A percentile compares a stretch with the other conserved stretches of the same genome.
Evolutionary conservation across 129 eudicot genomes (phyloP).

Genomic region (Sambucus nigra): DNA sequence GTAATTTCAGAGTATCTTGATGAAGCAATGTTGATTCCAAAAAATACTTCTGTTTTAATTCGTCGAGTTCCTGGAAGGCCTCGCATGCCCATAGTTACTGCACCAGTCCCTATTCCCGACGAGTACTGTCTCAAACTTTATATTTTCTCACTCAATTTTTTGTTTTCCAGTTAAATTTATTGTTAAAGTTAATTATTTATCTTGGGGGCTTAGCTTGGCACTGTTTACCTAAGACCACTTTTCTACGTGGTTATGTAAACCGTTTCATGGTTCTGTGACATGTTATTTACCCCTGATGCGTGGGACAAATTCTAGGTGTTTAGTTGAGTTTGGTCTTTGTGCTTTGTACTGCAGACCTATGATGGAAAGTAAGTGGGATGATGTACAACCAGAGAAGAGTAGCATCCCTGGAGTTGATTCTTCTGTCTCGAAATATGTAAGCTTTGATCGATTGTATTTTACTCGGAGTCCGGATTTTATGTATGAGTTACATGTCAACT

Average conservation of each 20-base stretch:
- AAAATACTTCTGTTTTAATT: slow-evolving; percentile 91
- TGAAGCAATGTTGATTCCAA: slow-evolving; percentile 84
- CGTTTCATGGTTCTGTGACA: slow-evolving; percentile 13
- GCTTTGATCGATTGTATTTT: slow-evolving; percentile 12
- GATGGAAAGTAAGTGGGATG: slow-evolving; percentile 32
- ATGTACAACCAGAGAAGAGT: slow-evolving; percentile 40
- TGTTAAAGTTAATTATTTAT: slow-evolving; percentile 5
- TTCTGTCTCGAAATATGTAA: slow-evolving; percentile 53
- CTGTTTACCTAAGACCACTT: slow-evolving; percentile 19
- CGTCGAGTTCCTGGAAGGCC: slow-evolving; percentile 95
- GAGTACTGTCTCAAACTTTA: slow-evolving; percentile 66
- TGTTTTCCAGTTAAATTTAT: neutral
- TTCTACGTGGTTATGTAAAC: slow-evolving; percentile 14
- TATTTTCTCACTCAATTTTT: slow-evolving; percentile 8
- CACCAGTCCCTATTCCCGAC: slow-evolving; percentile 50
- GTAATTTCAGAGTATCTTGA: slow-evolving; percentile 85
- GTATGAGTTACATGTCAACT: slow-evolving; percentile 3
- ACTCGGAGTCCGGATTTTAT: neutral
- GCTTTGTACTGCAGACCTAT: slow-evolving; percentile 53
- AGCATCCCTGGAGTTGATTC: slow-evolving; percentile 45
- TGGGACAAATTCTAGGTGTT: slow-evolving; percentile 3
- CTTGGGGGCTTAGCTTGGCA: slow-evolving; percentile 14
- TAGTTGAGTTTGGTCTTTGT: slow-evolving; percentile 23
- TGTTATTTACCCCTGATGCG: slow-evolving; percentile 8
- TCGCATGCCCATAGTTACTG: slow-evolving; percentile 86